These are phyloP conservation scores for Novymonas esmeraldas DNA, from an alignment of 208 protist genomes.

Conservation along the genomic window DNA sequence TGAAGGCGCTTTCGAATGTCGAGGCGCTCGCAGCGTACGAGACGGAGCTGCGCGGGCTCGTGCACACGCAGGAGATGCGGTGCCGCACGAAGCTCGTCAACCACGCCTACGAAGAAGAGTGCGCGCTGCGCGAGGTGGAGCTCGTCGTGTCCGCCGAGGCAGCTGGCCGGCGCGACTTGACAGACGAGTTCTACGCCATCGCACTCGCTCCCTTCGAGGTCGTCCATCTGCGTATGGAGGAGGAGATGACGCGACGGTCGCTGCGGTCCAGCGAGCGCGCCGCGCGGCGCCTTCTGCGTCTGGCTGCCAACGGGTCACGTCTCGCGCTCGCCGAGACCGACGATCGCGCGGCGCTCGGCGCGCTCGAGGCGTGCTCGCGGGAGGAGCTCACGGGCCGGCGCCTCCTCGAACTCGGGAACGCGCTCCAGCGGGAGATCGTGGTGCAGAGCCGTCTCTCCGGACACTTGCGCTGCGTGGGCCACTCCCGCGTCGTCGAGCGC, in stretches of 20 bases:
- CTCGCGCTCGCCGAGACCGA: slow-evolving; percentile 14
- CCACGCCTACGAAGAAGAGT: slow-evolving; percentile 42
- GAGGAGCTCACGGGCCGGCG: slow-evolving; percentile 40
- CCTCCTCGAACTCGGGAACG: slow-evolving; percentile 53
- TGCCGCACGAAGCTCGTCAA: slow-evolving; percentile 50
- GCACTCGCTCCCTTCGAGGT: slow-evolving; percentile 1
- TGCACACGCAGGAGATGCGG: slow-evolving; percentile 59
- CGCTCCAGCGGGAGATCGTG: slow-evolving; percentile 36
- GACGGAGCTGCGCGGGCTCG: slow-evolving; percentile 48
- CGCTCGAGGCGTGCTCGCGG: slow-evolving; percentile 23
- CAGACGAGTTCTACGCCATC: neutral
- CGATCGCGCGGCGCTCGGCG: slow-evolving; percentile 8
- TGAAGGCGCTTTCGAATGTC: slow-evolving; percentile 42
- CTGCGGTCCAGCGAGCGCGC: slow-evolving; percentile 8
- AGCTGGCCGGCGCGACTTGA: slow-evolving; percentile 20
- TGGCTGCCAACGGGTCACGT: neutral
- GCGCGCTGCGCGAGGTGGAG: slow-evolving; percentile 42
- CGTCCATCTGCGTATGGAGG: slow-evolving; percentile 19
- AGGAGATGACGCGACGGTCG: slow-evolving; percentile 34
- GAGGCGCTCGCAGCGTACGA: slow-evolving; percentile 40
- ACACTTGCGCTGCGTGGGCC: slow-evolving; percentile 19
- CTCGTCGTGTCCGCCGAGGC: slow-evolving; percentile 38
- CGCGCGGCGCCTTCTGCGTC: neutral
- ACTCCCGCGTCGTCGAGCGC: slow-evolving; percentile 10
- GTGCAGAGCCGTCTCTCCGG: slow-evolving; percentile 6